Base-by-base conservation (phyloP, 2,329 filamentous ascomycete genomes). In the Coniochaeta ligniaria region DNA sequence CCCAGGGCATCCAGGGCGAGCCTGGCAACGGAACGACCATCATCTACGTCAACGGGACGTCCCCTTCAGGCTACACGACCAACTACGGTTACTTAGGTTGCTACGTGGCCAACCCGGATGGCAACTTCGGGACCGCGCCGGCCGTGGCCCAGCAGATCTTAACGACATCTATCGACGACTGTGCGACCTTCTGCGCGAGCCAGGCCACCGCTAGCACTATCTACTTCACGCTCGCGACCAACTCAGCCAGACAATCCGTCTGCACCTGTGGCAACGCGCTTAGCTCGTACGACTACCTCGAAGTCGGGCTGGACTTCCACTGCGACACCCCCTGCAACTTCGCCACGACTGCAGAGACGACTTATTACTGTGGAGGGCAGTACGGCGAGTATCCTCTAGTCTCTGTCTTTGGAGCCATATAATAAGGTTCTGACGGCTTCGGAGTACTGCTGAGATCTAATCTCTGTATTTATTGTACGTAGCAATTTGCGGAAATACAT, bases 261-360 rank as follows among this genome's bases (percentile, higher is more conserved):
- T 64, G 63, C 60, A 64, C 61, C 8, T 64, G 63, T 58, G 56
- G 56, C 17, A 60, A 64, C 58, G 20, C 11, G 28, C 52, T 64
- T 54, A 54, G 16, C 24, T 16, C 47, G 24, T 54, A 31, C 28
- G 47, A 54, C 28, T 43, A 43, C 41, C 41, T 43, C 14, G 41
- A 43, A 43, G 11, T 22, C 38, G 12, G 62, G 62, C 3, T 66
- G 57, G 50, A 43, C 41, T 43, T 43, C 11, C 41, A 43, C 41
- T 54, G 47, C 28, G 28, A 54, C 28, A 54, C 47, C 28, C 47
- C 47, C 24, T 54, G 47, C 47, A 54, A 54, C 47, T 54, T 54
- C 24, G 28, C 47, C 12, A 33, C 22, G 47, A 26, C 47, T 26
- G 28, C 47, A 33, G 47, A 54, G 41, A 43, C 41, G 41, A 43